Conservation (phyloP, 768 basidiomycete genomes). For the Tephrocybe rancida region DNA sequence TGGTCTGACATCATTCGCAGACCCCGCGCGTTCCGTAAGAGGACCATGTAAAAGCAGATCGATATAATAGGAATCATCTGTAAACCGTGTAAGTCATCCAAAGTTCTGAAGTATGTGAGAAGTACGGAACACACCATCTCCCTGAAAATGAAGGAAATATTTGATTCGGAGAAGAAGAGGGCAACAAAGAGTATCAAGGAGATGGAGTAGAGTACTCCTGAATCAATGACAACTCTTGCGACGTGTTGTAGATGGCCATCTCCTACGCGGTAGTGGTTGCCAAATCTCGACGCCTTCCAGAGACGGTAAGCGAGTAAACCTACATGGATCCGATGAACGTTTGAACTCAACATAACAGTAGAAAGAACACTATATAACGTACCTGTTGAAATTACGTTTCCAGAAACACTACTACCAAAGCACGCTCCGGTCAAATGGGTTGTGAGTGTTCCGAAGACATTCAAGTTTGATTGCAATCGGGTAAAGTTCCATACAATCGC, state of each 20-base stretch:
- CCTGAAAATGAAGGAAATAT: not conserved
- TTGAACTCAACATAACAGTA: too few relatives aligned
- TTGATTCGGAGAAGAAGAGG: not conserved
- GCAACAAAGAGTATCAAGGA: not conserved
- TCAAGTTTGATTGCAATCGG: not conserved
- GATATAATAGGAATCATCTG: constrained; percentile 1
- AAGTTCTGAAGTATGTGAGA: not conserved
- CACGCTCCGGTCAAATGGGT: not conserved
- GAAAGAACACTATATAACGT: too few relatives aligned
- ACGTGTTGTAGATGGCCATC: not conserved
- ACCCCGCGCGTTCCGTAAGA: not conserved
- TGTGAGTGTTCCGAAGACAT: not conserved
- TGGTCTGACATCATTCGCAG: not conserved
- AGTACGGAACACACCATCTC: not conserved
- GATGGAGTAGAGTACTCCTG: not conserved
- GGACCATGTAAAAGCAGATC: constrained; percentile 2
- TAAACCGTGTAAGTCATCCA: not conserved
- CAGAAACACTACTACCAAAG: not conserved
- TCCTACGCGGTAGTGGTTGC: not conserved
- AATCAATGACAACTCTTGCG: not conserved
- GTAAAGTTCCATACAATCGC: not conserved
- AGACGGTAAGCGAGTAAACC: not conserved
- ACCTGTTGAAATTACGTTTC: not conserved
- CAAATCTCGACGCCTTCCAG: not conserved
- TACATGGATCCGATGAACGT: not conserved